Evolutionary conservation across 257 asterid species (phyloP).

Genomic region (Pogostemon cablin): DNA sequence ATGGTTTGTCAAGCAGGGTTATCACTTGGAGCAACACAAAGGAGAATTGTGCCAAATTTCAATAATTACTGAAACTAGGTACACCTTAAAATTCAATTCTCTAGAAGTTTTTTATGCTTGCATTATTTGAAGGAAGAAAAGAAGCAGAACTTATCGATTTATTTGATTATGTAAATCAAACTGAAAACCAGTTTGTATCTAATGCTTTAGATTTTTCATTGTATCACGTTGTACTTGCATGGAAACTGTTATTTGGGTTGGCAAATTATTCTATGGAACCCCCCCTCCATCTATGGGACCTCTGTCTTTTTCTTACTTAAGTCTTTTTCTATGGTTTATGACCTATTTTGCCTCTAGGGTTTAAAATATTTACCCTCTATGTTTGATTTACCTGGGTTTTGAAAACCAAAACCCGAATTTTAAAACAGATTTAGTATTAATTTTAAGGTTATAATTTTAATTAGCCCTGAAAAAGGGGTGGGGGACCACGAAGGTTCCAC

Average conservation of each 20-base stretch:
- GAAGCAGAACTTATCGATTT: slow-evolving; percentile 13
- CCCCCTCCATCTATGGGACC: too few relatives aligned
- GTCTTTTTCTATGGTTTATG: too few relatives aligned
- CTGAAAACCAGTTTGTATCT: background rate
- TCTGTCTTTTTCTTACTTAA: too few relatives aligned
- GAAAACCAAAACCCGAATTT: too few relatives aligned
- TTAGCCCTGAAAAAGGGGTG: too few relatives aligned
- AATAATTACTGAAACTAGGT: slow-evolving; percentile 79
- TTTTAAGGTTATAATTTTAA: too few relatives aligned
- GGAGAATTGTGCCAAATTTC: slow-evolving; percentile 47
- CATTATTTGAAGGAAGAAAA: background rate
- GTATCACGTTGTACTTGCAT: background rate
- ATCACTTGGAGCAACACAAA: slow-evolving; percentile 48
- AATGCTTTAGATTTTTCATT: slow-evolving; percentile 5
- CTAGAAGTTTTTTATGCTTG: background rate
- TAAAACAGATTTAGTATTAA: too few relatives aligned
- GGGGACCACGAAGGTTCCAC: too few relatives aligned
- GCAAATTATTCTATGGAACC: background rate
- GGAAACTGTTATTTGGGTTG: slow-evolving; percentile 19
- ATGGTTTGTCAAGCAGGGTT: slow-evolving; percentile 48
- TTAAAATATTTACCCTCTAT: too few relatives aligned
- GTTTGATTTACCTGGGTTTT: too few relatives aligned
- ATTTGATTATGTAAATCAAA: background rate
- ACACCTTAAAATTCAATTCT: slow-evolving; percentile 12
- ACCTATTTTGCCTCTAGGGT: too few relatives aligned